Conservation (phyloP, 805 yeast genomes). For the Metahyphopichia silvanorum region DNA sequence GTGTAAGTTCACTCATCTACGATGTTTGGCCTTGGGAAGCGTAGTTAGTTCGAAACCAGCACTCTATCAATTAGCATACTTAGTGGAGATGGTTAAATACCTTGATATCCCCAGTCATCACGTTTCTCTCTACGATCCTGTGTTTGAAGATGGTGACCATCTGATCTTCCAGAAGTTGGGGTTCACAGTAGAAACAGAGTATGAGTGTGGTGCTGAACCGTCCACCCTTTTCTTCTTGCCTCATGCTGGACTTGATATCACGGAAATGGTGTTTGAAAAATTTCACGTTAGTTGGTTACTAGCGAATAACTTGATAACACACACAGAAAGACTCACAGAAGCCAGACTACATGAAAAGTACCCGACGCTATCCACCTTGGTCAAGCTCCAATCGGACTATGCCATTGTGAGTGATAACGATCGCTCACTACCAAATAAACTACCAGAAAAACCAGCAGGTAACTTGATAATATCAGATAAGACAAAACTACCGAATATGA, state of each 20-base stretch:
- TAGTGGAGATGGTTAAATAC: constrained; percentile 37
- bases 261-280: constrained; percentile 35
- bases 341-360: constrained; percentile 40
- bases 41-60: constrained; percentile 60
- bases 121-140: constrained; percentile 65
- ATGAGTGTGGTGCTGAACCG: constrained; percentile 3
- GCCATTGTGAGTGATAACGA: too few relatives aligned
- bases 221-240: constrained; percentile 59
- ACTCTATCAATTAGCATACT: constrained; percentile 61
- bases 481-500: too few relatives aligned
- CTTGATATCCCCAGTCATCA: constrained; percentile 9
- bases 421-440: too few relatives aligned
- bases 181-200: constrained; percentile 15
- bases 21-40: constrained; percentile 73
- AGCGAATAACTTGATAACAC: constrained; percentile 51
- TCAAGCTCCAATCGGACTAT: too few relatives aligned
- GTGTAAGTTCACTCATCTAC: constrained; percentile 29
- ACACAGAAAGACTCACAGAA: constrained; percentile 51
- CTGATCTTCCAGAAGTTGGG: constrained; percentile 15
- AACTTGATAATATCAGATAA: neutral
- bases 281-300: constrained; percentile 39
- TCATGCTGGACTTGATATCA: constrained; percentile 64
- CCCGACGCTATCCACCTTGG: constrained; percentile 41
- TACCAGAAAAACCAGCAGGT: constrained; percentile 4
- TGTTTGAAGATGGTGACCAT: constrained; percentile 47